Conservation (phyloP, 1,139 yeast species). For the Torulaspora pretoriensis region DNA sequence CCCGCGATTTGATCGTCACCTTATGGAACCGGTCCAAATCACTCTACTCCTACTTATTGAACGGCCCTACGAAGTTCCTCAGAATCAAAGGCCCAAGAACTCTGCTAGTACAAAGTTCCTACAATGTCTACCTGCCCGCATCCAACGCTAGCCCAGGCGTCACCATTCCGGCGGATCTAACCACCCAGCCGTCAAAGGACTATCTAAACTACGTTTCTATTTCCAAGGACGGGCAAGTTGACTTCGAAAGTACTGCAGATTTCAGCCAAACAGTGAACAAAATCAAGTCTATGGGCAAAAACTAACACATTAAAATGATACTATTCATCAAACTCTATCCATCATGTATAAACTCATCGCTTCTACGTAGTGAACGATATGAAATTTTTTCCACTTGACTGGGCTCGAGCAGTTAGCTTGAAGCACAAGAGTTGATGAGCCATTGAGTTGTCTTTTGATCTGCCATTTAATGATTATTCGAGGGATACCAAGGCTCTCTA, state of each 20-base stretch:
- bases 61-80: slow-evolving; percentile 24
- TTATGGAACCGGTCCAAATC: slow-evolving; percentile 16
- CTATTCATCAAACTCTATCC: not conserved
- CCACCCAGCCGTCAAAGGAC: slow-evolving; percentile 17
- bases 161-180: slow-evolving; percentile 7
- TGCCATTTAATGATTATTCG: slow-evolving; percentile 10
- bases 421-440: slow-evolving; percentile 2
- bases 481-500: slow-evolving; percentile 2
- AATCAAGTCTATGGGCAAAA: slow-evolving; percentile 11
- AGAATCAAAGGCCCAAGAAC: slow-evolving; percentile 35
- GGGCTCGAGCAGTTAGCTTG: not conserved
- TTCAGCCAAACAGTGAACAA: slow-evolving; percentile 16
- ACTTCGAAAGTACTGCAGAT: slow-evolving; percentile 24
- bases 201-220: slow-evolving; percentile 25
- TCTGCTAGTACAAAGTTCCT: slow-evolving; percentile 30
- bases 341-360: slow-evolving; percentile 3
- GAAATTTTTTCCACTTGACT: slow-evolving; percentile 10
- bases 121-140: slow-evolving; percentile 21
- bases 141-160: slow-evolving; percentile 6
- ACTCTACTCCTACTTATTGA: slow-evolving; percentile 15
- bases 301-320: not conserved
- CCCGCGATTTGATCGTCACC: slow-evolving; percentile 10
- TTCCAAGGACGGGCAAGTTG: slow-evolving; percentile 17
- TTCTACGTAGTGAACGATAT: slow-evolving; percentile 10
- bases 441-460: not conserved